A percentile compares a stretch with the other conserved stretches of the same genome.
Conservation (phyloP, 495 filamentous ascomycete genomes). For the Lasiosphaeria ovina region DNA sequence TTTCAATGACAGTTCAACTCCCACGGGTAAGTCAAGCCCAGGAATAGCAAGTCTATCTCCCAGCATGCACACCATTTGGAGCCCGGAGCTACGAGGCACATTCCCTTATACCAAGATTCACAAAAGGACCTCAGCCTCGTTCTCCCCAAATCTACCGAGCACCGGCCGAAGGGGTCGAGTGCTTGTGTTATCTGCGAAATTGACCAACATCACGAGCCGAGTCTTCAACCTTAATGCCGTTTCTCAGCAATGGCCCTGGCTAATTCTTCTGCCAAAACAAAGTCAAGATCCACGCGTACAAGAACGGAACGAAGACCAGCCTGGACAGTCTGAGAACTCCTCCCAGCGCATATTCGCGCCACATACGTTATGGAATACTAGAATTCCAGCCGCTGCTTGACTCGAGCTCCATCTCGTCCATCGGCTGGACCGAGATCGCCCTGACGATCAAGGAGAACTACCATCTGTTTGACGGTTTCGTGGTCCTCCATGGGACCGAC, state of each 20-base stretch:
- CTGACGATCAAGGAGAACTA: conserved; percentile 71
- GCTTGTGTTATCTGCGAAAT: too few relatives aligned
- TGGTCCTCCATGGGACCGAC: conserved; percentile 95
- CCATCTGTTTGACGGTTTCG: conserved; percentile 87
- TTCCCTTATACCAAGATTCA: background rate
- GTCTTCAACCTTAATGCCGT: background rate
- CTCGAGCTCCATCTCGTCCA: conserved; percentile 85
- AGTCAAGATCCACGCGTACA: conserved; percentile 40
- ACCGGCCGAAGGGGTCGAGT: too few relatives aligned
- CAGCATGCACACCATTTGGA: background rate
- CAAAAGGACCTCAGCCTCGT: too few relatives aligned
- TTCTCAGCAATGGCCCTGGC: too few relatives aligned
- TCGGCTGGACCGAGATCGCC: conserved; percentile 89
- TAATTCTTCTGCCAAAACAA: conserved; percentile 9
- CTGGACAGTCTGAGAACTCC: conserved; percentile 72
- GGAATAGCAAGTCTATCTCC: background rate
- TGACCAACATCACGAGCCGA: too few relatives aligned
- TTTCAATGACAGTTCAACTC: conserved; percentile 79
- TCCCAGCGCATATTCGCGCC: conserved; percentile 72
- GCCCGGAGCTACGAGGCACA: background rate
- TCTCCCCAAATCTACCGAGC: too few relatives aligned
- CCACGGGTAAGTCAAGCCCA: conserved; percentile 16
- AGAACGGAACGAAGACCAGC: conserved; percentile 37
- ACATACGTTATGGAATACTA: conserved; percentile 79
- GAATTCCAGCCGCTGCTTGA: conserved; percentile 89